Evolutionary conservation across 768 basidiomycete species (phyloP).

Genomic region (Termitomyces sp.): DNA sequence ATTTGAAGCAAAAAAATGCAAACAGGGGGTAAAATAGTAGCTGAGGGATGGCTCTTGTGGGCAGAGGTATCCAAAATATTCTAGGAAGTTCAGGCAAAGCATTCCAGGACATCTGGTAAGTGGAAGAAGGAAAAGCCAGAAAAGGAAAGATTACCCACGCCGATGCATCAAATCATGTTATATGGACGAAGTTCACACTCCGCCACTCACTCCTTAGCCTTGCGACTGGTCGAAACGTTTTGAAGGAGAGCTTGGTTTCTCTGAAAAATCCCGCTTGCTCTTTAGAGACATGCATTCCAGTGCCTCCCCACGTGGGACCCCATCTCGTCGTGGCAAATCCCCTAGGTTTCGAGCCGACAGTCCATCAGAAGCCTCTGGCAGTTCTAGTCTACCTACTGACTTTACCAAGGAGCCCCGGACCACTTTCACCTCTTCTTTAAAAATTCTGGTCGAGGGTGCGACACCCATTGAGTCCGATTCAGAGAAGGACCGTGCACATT

Average conservation of each 20-base stretch:
- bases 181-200: constrained; percentile 36
- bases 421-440: constrained; percentile 61
- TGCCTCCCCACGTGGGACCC: constrained; percentile 48
- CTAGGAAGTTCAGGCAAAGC: neutral
- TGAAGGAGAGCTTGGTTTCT: constrained; percentile 27
- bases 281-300: constrained; percentile 37
- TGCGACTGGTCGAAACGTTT: constrained; percentile 34
- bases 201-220: constrained; percentile 37
- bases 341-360: constrained; percentile 47
- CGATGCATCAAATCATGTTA: constrained; percentile 40
- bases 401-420: constrained; percentile 43
- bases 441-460: constrained; percentile 74
- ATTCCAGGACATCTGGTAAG: constrained; percentile 15
- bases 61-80: neutral
- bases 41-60: neutral
- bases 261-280: constrained; percentile 26
- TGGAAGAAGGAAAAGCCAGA: constrained; percentile 17
- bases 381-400: constrained; percentile 42
- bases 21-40: constrained; percentile 1
- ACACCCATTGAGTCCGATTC: constrained; percentile 50
- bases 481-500: constrained; percentile 27
- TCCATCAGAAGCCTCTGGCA: constrained; percentile 32
- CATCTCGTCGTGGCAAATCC: constrained; percentile 60
- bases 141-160: constrained; percentile 38
- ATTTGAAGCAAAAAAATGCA: constrained; percentile 5